Base-by-base conservation (phyloP, 805 yeast genomes). In the Isabelozyma pseudorhagii region DNA sequence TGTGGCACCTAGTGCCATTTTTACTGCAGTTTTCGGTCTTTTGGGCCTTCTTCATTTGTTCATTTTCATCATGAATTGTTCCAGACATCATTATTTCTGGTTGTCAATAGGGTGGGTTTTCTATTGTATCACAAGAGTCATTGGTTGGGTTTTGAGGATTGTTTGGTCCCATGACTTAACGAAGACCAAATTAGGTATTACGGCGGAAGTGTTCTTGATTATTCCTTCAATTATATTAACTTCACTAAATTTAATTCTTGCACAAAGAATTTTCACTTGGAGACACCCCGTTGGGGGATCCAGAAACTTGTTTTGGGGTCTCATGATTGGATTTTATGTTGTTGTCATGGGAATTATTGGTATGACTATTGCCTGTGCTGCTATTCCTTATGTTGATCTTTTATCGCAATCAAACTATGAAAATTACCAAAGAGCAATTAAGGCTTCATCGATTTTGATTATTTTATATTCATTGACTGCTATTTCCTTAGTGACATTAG, bases 181-280 rank as follows among this genome's bases (percentile, higher is more conserved):
- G 38, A 60, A 60, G 29, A 59, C 83, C 31, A 62, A 68, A 14
- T 53, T 68, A 27, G 93, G 89, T 38, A 69, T 86, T 45, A 75
- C 85, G 2, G 74, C 82, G 2, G 79, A 77, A 42, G 82, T 84
- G 27, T 75, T 86, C 45, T 60, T 79, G 27, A 75, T 82, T 54
- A 68, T 83, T 8, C 83, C 90, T 3, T 75, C 82, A 14, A 79
- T 84, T n/a, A 60, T 82, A 27, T 61, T 86, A 42, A 80, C 82
- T 31, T 76, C 85, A 3, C 73, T 82, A 58, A 84, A 83, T 60
- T 72, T 85, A 63, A 78, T 85, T 18, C 67, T 87, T 46, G 89
- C 87, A 4, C 91, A 85, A 62, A 78, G 93, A 62, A 69, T 86
- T 18, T 84, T 85, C 66, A 84, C 89, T 5, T 85, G 90, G 88